phyloP scores from a whole-genome alignment of 2,329 filamentous ascomycete genomes.

The Ampelomyces quisqualis region DNA sequence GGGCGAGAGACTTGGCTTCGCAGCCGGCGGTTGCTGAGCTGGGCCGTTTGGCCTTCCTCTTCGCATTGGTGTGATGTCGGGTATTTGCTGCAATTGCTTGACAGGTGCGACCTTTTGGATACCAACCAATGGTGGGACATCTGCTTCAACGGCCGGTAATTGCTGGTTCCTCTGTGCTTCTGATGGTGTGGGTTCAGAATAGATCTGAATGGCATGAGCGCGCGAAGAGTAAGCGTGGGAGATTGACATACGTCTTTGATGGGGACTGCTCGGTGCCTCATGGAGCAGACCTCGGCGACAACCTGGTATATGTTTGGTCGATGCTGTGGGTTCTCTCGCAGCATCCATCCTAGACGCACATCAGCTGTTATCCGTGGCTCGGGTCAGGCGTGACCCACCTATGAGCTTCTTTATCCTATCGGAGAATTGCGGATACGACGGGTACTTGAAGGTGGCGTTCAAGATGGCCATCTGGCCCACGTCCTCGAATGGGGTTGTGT shows the following conservation, averaged over 20 bases:
- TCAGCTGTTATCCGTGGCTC: conserved; percentile 14
- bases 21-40: conserved; percentile 44
- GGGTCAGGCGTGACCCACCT: conserved; percentile 57
- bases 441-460: conserved; percentile 92
- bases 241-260: conserved; percentile 72
- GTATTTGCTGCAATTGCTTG: conserved; percentile 70
- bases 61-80: conserved; percentile 91
- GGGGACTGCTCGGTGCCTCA: conserved; percentile 83
- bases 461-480: conserved; percentile 96
- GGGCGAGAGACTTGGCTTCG: conserved; percentile 67
- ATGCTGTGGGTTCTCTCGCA: conserved; percentile 75
- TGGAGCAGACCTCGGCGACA: conserved; percentile 78
- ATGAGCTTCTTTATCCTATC: conserved; percentile 87
- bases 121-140: conserved; percentile 66
- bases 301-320: conserved; percentile 95
- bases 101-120: conserved; percentile 77
- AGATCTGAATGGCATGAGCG: conserved; percentile 48
- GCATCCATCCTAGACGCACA: conserved; percentile 71
- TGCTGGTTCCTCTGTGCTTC: conserved; percentile 64
- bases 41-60: conserved; percentile 70
- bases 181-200: conserved; percentile 59
- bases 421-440: conserved; percentile 84
- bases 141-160: conserved; percentile 58
- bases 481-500: conserved; percentile 97
- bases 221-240: not conserved